A percentile compares a stretch with the other conserved stretches of the same genome.
phyloP scores from a whole-genome alignment of 2,329 filamentous ascomycete species.

The Bisporella sp. region DNA sequence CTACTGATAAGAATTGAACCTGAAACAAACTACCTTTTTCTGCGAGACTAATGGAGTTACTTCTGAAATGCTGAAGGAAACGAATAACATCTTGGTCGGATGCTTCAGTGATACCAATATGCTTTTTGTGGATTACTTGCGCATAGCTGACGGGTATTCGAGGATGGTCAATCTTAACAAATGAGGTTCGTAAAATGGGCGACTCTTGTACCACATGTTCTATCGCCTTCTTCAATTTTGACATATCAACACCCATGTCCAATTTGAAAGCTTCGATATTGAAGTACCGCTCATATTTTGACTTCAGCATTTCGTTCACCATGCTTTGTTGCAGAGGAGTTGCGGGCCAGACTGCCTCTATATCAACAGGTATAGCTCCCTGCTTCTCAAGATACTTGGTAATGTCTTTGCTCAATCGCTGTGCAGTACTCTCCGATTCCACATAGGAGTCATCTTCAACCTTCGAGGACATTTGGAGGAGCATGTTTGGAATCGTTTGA shows the following conservation, averaged over 20 bases:
- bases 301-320: conserved; percentile 73
- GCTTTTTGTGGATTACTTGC: conserved; percentile 39
- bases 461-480: conserved; percentile 19
- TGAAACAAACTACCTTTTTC: conserved; percentile 38
- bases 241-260: conserved; percentile 43
- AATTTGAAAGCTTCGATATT: conserved; percentile 75
- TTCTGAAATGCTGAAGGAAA: conserved; percentile 34
- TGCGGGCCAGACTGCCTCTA: conserved; percentile 61
- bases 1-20: conserved; percentile 35
- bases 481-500: conserved; percentile 60
- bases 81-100: conserved; percentile 15
- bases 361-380: conserved; percentile 30
- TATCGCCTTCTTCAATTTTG: conserved; percentile 56
- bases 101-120: neutral
- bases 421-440: conserved; percentile 11
- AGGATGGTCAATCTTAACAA: conserved; percentile 58
- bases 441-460: neutral
- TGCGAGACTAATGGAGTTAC: conserved; percentile 33
- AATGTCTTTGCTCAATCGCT: conserved; percentile 29
- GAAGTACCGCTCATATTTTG: conserved; percentile 70
- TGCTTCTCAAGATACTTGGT: conserved; percentile 30
- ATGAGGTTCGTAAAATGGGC: conserved; percentile 70
- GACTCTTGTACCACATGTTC: conserved; percentile 47
- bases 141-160: conserved; percentile 47
- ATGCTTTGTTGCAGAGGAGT: conserved; percentile 85